These are phyloP conservation scores for Globisporangium sylvaticum DNA, from an alignment of 352 stramenopile species.

Conservation along the genomic window DNA sequence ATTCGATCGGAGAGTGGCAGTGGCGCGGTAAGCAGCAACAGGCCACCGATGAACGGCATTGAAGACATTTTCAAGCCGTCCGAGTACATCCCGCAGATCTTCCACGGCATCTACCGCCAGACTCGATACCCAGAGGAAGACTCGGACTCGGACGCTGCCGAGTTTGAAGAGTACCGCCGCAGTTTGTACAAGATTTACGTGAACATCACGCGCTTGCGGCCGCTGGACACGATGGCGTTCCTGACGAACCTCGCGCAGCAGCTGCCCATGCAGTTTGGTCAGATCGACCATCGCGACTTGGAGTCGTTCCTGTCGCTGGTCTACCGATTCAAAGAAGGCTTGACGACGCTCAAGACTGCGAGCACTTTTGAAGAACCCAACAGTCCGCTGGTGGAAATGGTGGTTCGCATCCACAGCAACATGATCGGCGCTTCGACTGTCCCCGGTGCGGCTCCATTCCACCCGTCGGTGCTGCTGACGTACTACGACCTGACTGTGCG, in stretches of 20 bases:
- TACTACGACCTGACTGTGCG: constrained; percentile 82
- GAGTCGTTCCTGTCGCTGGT: constrained; percentile 83
- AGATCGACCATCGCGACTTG: constrained; percentile 54
- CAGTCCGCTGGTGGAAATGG: constrained; percentile 61
- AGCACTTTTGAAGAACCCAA: constrained; percentile 61
- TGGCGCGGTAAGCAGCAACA: constrained; percentile 11
- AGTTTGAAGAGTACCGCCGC: constrained; percentile 82
- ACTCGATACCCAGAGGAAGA: constrained; percentile 76
- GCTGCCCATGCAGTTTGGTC: constrained; percentile 42
- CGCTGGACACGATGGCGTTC: constrained; percentile 66
- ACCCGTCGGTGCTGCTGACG: constrained; percentile 60
- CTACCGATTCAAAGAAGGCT: constrained; percentile 81
- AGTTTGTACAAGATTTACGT: constrained; percentile 87
- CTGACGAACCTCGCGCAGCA: constrained; percentile 58
- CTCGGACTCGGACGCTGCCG: constrained; percentile 67
- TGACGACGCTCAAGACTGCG: constrained; percentile 54
- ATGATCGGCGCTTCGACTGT: constrained; percentile 41
- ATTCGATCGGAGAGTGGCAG: constrained; percentile 48
- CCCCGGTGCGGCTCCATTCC: constrained; percentile 20
- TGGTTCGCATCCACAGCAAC: constrained; percentile 61
- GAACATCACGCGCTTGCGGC: constrained; percentile 74
- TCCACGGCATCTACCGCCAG: constrained; percentile 82
- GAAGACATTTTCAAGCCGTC: constrained; percentile 73
- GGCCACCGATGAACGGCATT: constrained; percentile 16
- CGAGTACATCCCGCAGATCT: constrained; percentile 68